Evolutionary conservation across 495 filamentous ascomycete genomes (phyloP), one percentile per base, ranked within the genome.

Genomic region (Trichoderma reesei): DNA sequence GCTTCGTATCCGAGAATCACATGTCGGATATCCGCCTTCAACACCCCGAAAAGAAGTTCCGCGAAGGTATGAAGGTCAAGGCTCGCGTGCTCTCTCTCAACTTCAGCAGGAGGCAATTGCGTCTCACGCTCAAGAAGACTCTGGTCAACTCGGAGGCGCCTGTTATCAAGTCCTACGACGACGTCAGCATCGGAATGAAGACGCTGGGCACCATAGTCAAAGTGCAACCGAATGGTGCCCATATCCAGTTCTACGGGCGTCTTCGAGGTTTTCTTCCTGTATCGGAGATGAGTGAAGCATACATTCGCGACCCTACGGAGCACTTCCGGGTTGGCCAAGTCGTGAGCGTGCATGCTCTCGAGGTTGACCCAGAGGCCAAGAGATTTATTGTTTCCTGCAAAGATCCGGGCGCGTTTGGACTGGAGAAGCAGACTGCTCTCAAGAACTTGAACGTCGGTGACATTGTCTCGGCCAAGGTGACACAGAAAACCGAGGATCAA

Each of bases 261-360:
- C 76, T 97, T 44, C 83, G 84, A 59, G 95, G 86, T 11, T 98
- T 93, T 75, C 82, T 98, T 63, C 93, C 94, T 1, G 85, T 95
- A 3, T 88, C 89, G 3, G 93, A 98, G 71, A 98, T 98, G 95
- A 96, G 92, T 72, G 95, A 97, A 71, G 90, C 92, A 14, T 97
- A 86, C 73, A 96, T 98, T 68, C 83, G 88, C 68, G 89, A 96
- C 70, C 91, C 92, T 7, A 84, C 81, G 51, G 84, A 94, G 69
- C 92, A 98, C 72, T 98, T 98, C 76, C 84, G 87, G 39, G 75
- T 84, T 8, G 94, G 95, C 1, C 94, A 98, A 71, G 91, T 94
- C 18, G 87, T 98, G 66, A 96, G 83, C 73, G 88, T 96, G 39
- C 87, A 90, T 67, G 85, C 94, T 26, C 68, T 94, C 48, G 88